Conservation (phyloP, 2,329 filamentous ascomycete species). For the Sporothrix dimorphospora region DNA sequence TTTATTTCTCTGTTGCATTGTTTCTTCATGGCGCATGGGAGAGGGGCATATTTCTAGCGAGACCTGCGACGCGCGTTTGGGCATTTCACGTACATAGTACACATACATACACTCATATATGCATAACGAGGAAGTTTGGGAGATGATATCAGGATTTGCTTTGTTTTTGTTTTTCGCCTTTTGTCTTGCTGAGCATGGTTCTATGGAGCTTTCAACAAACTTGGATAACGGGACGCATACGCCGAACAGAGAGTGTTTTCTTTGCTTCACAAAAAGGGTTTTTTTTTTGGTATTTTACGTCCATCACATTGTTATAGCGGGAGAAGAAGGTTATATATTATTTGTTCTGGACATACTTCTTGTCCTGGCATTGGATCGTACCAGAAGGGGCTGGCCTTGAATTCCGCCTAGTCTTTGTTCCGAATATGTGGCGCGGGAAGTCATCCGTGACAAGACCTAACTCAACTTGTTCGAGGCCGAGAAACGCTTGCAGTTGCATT, state of each 20-base stretch:
- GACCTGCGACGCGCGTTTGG: neutral
- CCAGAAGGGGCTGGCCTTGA: neutral
- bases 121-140: constrained; percentile 5
- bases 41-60: neutral
- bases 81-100: constrained; percentile 1
- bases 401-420: no score
- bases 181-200: neutral
- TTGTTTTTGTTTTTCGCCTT: neutral
- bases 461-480: no score
- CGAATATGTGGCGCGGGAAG: no score
- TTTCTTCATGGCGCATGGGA: constrained; percentile 1
- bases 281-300: neutral
- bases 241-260: neutral
- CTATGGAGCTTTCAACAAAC: neutral
- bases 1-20: neutral
- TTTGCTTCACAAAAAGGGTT: neutral
- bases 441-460: no score
- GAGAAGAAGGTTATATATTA: neutral
- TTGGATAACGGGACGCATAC: neutral
- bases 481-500: no score
- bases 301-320: neutral
- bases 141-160: neutral
- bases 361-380: neutral
- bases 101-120: constrained; percentile 7
- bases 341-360: neutral